These are phyloP conservation scores for Croton setiger DNA, from an alignment of 441 rosid genomes.

Conservation along the genomic window DNA sequence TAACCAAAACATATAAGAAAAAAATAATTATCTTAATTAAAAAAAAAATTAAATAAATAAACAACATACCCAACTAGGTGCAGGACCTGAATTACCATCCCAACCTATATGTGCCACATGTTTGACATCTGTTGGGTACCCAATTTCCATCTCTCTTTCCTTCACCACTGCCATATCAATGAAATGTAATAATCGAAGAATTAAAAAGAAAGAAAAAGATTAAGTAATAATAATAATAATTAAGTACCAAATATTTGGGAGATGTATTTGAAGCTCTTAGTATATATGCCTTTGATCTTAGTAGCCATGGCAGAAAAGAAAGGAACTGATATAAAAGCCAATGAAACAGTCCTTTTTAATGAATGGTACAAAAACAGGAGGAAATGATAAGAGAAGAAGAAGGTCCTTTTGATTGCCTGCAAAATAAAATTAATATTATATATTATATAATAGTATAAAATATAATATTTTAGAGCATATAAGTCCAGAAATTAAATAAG, in stretches of 20 bases:
- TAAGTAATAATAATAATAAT: slow-evolving; percentile 11
- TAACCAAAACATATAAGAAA: background rate
- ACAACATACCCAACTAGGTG: slow-evolving; percentile 36
- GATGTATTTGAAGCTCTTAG: slow-evolving; percentile 76
- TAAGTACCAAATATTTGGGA: slow-evolving; percentile 91
- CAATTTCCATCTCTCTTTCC: slow-evolving; percentile 63
- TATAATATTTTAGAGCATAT: slow-evolving; percentile 3
- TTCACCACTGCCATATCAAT: slow-evolving; percentile 32
- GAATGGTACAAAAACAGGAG: slow-evolving; percentile 9
- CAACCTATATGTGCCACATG: slow-evolving; percentile 89
- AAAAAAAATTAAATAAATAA: too few relatives aligned
- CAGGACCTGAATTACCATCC: slow-evolving; percentile 45
- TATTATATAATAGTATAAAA: slow-evolving; percentile 1
- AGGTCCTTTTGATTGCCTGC: slow-evolving; percentile 24
- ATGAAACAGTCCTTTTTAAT: slow-evolving; percentile 7
- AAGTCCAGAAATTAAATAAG: slow-evolving; percentile 12
- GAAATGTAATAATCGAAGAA: too few relatives aligned
- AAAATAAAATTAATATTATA: slow-evolving; percentile 13
- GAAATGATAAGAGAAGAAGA: background rate
- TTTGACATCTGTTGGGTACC: slow-evolving; percentile 90
- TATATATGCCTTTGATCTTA: slow-evolving; percentile 75
- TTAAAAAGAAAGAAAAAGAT: background rate
- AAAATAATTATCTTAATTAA: background rate
- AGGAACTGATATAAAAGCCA: background rate
- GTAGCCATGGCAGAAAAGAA: slow-evolving; percentile 45